phyloP scores from a whole-genome alignment of 108 stramenopile genomes.

The Nannochloropsis granulata region DNA sequence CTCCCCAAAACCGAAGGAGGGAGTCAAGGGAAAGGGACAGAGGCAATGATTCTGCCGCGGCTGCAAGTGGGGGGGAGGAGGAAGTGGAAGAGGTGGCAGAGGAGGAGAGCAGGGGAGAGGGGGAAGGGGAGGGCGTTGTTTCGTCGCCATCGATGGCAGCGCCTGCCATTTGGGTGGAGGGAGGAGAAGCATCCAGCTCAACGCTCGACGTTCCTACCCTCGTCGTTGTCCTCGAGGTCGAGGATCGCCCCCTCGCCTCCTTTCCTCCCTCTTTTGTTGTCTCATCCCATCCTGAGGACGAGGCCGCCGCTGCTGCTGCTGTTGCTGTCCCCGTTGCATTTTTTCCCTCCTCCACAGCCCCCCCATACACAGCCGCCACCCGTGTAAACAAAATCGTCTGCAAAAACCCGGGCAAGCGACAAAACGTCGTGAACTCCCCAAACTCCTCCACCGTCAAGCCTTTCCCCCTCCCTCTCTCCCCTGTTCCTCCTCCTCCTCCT shows the following conservation, averaged over 20 bases:
- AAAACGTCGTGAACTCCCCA: slow-evolving; percentile 71
- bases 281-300: background rate
- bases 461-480: background rate
- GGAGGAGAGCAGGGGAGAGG: background rate
- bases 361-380: slow-evolving; percentile 32
- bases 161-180: background rate
- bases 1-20: slow-evolving; percentile 61
- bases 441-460: slow-evolving; percentile 51
- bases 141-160: slow-evolving; percentile 2
- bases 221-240: background rate
- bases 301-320: background rate
- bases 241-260: background rate
- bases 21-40: slow-evolving; percentile 24
- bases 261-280: background rate
- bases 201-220: background rate
- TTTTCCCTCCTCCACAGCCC: background rate
- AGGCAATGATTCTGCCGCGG: background rate
- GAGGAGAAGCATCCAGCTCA: background rate
- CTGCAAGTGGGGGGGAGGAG: background rate
- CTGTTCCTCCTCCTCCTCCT: background rate
- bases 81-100: background rate
- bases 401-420: slow-evolving; percentile 77
- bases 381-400: slow-evolving; percentile 65
- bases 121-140: background rate
- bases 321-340: background rate